Conservation (phyloP, 306 rosid genomes). For the Lupinus albus region DNA sequence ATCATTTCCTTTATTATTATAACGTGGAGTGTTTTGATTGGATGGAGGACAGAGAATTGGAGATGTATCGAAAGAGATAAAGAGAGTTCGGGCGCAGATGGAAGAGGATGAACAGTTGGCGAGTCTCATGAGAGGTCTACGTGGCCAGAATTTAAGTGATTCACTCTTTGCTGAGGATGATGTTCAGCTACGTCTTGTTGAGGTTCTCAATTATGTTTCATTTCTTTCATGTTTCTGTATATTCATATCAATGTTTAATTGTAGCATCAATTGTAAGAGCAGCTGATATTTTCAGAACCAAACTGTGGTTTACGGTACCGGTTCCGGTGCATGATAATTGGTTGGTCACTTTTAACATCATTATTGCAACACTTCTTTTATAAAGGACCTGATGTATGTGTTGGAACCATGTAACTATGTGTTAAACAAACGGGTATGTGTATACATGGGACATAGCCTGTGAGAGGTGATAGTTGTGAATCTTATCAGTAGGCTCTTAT, state of each 20-base stretch:
- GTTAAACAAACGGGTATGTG: background rate
- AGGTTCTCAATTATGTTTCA: conserved; percentile 51
- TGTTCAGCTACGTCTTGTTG: conserved; percentile 86
- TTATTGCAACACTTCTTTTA: too few species aligned
- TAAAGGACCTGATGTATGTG: too few species aligned
- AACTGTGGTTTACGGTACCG: too few species aligned
- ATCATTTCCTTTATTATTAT: too few species aligned
- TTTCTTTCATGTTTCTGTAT: too few species aligned
- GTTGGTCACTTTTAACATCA: too few species aligned
- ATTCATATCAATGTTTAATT: too few species aligned
- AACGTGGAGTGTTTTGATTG: background rate
- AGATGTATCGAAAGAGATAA: conserved; percentile 89
- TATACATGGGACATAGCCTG: background rate
- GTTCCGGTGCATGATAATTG: too few species aligned
- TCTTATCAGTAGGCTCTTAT: background rate
- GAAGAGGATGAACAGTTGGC: conserved; percentile 91
- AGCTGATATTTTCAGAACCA: too few species aligned
- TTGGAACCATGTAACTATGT: too few species aligned
- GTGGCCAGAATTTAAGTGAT: conserved; percentile 85
- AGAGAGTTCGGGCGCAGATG: conserved; percentile 95
- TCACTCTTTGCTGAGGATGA: conserved; percentile 84
- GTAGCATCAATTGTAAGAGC: too few species aligned
- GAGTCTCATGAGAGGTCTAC: conserved; percentile 89
- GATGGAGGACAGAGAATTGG: conserved; percentile 69
- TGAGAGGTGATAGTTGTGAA: background rate